Conservation (phyloP, 164 flowering plant species). For the Euptelea pleiosperma region DNA sequence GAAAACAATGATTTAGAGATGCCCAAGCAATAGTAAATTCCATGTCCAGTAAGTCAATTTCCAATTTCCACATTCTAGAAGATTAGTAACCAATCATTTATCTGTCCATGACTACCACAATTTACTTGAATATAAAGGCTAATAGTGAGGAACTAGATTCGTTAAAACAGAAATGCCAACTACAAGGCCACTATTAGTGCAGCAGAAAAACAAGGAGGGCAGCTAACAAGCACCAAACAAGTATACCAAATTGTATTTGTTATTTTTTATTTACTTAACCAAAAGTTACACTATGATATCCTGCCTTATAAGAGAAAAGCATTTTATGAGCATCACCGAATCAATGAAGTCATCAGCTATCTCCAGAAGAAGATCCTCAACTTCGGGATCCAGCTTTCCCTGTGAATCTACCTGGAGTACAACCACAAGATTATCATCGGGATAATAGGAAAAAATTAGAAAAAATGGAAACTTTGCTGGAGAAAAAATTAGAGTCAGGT, state of each 20-base stretch:
- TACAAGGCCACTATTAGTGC: neutral
- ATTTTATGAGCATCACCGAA: constrained; percentile 39
- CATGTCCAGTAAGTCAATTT: neutral
- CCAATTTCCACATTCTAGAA: neutral
- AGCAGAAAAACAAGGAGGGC: neutral
- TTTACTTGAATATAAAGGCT: neutral
- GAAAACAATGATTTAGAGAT: too few relatives aligned
- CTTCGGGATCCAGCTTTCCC: constrained; percentile 79
- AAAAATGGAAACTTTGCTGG: neutral
- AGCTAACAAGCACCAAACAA: neutral
- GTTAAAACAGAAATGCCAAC: neutral
- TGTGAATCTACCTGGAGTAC: constrained; percentile 63
- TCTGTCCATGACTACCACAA: constrained; percentile 1
- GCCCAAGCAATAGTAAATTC: too few relatives aligned
- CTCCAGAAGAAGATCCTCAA: constrained; percentile 85
- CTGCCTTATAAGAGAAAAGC: constrained; percentile 13
- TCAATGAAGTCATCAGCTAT: constrained; percentile 86
- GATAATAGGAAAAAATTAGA: neutral
- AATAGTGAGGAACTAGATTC: neutral
- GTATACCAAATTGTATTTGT: neutral
- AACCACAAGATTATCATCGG: constrained; percentile 11
- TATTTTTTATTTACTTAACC: neutral
- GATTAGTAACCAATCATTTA: neutral
- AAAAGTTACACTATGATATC: constrained; percentile 8
- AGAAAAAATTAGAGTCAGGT: neutral